Conservation (phyloP, 2,329 filamentous ascomycete species). For the Septoria linicola region DNA sequence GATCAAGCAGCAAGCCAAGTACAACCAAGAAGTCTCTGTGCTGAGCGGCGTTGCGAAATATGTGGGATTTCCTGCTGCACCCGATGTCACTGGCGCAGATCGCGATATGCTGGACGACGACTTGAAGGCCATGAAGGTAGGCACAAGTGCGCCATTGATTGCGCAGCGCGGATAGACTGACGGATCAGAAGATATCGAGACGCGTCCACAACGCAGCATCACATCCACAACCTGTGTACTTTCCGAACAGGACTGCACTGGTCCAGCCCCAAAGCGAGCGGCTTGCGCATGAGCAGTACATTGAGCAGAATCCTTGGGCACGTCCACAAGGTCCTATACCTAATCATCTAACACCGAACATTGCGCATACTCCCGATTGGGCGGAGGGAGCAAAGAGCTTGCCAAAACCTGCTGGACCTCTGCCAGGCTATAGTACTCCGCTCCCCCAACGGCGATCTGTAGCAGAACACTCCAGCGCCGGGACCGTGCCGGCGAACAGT, state of each 20-base stretch:
- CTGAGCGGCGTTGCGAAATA: slow-evolving; percentile 90
- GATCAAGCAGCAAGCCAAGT: slow-evolving; percentile 80
- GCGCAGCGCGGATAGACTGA: slow-evolving; percentile 13
- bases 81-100: slow-evolving; percentile 72
- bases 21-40: slow-evolving; percentile 92
- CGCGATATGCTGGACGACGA: slow-evolving; percentile 78
- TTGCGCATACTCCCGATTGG: slow-evolving; percentile 39
- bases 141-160: slow-evolving; percentile 39
- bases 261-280: slow-evolving; percentile 33
- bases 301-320: slow-evolving; percentile 88
- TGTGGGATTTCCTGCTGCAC: slow-evolving; percentile 94
- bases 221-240: slow-evolving; percentile 29
- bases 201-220: slow-evolving; percentile 25
- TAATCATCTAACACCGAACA: slow-evolving; percentile 31
- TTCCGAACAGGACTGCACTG: slow-evolving; percentile 24
- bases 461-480: slow-evolving; percentile 29
- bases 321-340: slow-evolving; percentile 80
- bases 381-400: slow-evolving; percentile 27
- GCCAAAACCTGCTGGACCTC: slow-evolving; percentile 26
- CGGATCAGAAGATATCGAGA: slow-evolving; percentile 28
- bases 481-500: slow-evolving; percentile 30
- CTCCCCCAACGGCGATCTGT: slow-evolving; percentile 30
- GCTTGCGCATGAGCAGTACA: slow-evolving; percentile 66
- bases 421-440: slow-evolving; percentile 34
- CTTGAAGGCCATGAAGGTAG: slow-evolving; percentile 82